Base-by-base conservation (phyloP, 352 stramenopile species). In the Peronospora destructor region DNA sequence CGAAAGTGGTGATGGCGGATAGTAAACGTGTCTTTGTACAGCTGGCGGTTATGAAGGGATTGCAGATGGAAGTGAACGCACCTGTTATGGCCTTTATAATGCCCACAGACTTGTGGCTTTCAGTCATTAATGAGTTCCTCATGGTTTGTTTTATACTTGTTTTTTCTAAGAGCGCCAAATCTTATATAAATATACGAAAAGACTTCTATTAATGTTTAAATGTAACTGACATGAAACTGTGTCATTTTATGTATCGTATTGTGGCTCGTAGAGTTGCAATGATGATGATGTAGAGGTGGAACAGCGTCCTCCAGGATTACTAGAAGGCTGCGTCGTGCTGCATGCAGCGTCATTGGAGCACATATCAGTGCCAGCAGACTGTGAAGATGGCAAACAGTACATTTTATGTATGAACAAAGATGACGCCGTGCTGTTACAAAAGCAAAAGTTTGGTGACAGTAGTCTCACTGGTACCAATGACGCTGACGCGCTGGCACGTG, bases 91-190 rank as follows among this genome's bases (percentile, higher is more conserved):
- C 75, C 0, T 87, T 89, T 43, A 61, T 84, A 19, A 56, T 72
- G 45, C 60, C 78, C 16, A 70, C 66, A 13, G 76, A 85, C 53
- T 67, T 75, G 14, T 87, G 78, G 78, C 52, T 69, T 32, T 45
- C 53, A 2, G 66, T 81, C n/a, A 69, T 89, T 41, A 89, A 89
- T 48, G 78, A 89, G 63, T 85, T 85, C 50, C 63, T 89, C 64
- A 87, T 86, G 78, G 78, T 89, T 32, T 35, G 12, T 21, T 5
- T 19, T 5, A 36, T 28, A 28, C 10, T 9, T 32, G 28, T 12
- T 9, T 32, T 32, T 32, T 32, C 10, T 32, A 12, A 12, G 1
- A 32, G n/a, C n/a, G n/a, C n/a, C n/a, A n/a, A 12, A 4, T 26
- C 23, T 26, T 26, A 6, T 26, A 26, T 26, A 26, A 26, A 14